Evolutionary conservation across 805 yeast genomes (phyloP), one percentile per base, ranked within the genome.

Genomic region (Torulaspora maleeae): DNA sequence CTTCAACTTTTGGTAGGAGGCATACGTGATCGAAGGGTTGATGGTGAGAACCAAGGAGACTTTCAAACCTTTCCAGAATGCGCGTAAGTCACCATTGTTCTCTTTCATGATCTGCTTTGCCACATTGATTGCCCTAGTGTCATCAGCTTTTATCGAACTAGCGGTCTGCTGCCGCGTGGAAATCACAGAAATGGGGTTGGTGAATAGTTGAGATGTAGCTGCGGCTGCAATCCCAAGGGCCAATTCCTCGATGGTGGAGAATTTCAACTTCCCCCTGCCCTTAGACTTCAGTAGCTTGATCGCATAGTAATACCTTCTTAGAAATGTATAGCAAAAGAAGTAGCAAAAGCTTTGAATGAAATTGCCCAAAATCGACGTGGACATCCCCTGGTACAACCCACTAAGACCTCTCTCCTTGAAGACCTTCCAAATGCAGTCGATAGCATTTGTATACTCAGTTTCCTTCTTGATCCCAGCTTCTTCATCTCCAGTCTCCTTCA

Each of bases 11-110:
- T 84, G 89, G 63, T 78, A 83, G 3, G 88, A 73, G 6, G 95
- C 91, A 60, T 86, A 87, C 2, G 95, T 87, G 60, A 87, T 87
- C 32, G 93, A 81, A 2, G 95, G 95, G 66, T 87, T 87, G 40
- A 83, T 70, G 15, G 91, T 86, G 41, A 87, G 74, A 9, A 86
- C 83, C 56, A 86, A 64, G 6, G 87, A 79, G 6, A 88, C 95
- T 63, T 86, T 83, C 46, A 87, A 73, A 0, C 95, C 95, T 53
- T 80, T 76, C 95, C 95, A 87, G 48, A 86, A 76, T 0, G 91
- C 91, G 16, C 74, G 63, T 29, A 80, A 51, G 3, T 93, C 91
- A 54, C 84, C 79, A 16, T 69, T 67, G 29, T 78, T 63, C 40
- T 86, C 79, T 41, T 79, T 77, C 47, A 73, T 52, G 9, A 76